Base-by-base conservation (phyloP, 768 basidiomycete genomes). In the Tylopilus sp. region DNA sequence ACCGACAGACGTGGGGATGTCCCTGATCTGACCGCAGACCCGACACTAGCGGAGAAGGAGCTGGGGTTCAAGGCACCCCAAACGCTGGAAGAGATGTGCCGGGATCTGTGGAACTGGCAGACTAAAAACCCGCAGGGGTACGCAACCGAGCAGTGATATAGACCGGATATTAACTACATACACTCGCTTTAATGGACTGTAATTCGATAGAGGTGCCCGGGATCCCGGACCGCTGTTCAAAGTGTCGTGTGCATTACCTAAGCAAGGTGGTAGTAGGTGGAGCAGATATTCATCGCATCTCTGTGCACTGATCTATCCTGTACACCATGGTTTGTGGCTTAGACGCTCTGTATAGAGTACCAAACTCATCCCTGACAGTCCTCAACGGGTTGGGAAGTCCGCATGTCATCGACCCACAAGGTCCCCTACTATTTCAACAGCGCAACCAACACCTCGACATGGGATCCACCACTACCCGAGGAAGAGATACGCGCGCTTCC, bases 51-150 rank as follows among this genome's bases (percentile, higher is more conserved):
- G 0, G 83, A 95, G 73, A 82, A 82, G 65, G 95, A 98, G 68
- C 85, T 99, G 26, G 91, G 91, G 6, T 99, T 98, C 79, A 80
- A 81, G 54, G 95, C 95, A 12, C 75, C 78, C 23, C 79, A 83
- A 62, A 78, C 84, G 60, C 78, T 99, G 40, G 86, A 93, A 56
- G 85, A 85, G 50, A 98, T 98, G 92, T 98, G 97, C 71, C 76
- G 82, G 50, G 97, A 99, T 71, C 75, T 97, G 60, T 98, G 97
- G 97, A 95, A 95, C 73, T 99, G 95, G 92, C 95, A 98, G 75
- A 83, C 82, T n/a, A 90, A 83, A 69, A 91, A 97, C 62, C 91
- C 89, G 7, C 65, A 80, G 26, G 94, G 94, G 3, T 97, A 90
- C 56, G 50, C 8, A 22, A 71, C 70, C 45, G 49, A 61, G 60